Evolutionary conservation across 2,329 filamentous ascomycete genomes (phyloP), one percentile per base, ranked within the genome.

Genomic region (Magnaporthiopsis poae): DNA sequence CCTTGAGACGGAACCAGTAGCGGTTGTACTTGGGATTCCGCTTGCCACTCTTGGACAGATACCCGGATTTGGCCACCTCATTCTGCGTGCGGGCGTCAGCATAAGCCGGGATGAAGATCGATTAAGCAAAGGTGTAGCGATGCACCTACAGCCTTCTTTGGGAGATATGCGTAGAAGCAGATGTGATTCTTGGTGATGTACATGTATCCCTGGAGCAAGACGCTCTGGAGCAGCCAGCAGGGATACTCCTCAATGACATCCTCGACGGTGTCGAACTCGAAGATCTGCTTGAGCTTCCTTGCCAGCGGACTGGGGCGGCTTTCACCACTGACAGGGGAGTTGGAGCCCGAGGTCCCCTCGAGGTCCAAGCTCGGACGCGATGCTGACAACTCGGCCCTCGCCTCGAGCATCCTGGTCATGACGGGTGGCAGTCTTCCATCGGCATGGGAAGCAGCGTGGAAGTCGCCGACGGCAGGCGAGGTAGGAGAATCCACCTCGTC

Each of bases 151-250:
- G 90, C 87, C 82, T 95, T 96, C 81, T 93, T 96, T 8, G 92
- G 92, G n/a, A 98, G 84, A 75, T 97, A 97, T 59, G 95, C 92
- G 75, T 97, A 98, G 76, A 98, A 99, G 78, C 93, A 97, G 68
- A 98, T 90, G 75, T 99, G 95, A 71, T 89, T 90, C 68, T 90
- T 83, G 0, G 95, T 98, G 73, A 99, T 91, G 78, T 98, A 98
- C 84, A 99, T 89, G 75, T 95, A 97, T 7, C 95, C 95, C 74
- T 97, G 92, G 11, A 98, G 83, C 36, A 98, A 81, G 61, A 96
- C 92, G 73, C 90, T 96, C 75, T 97, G 92, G 46, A 98, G 80
- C 59, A 98, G 80, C 88, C 92, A 97, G 78, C 94, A 98, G 11
- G 92, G 90, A 75, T 96, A 97, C 80, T 98, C 94, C 76, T 90